Evolutionary conservation across 202 grass and related monocot genomes (phyloP).

Genomic region (Cymbopogon flexuosus): DNA sequence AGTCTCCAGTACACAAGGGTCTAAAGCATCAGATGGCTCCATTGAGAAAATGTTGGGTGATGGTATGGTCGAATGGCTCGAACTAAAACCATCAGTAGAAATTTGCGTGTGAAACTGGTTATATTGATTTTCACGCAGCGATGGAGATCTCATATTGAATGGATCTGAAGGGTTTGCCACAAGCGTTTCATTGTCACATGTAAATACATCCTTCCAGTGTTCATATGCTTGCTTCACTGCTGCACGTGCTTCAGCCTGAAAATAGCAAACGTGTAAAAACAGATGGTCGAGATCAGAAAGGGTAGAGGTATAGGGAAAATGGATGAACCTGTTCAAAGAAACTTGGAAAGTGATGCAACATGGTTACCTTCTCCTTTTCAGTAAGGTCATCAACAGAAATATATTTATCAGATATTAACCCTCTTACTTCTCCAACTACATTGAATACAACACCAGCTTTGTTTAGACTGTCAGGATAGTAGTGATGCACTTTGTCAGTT

Average conservation of each 20-base stretch:
- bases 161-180: constrained; percentile 22
- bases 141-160: constrained; percentile 36
- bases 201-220: constrained; percentile 57
- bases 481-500: constrained; percentile 61
- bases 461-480: constrained; percentile 45
- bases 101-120: constrained; percentile 43
- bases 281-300: background rate
- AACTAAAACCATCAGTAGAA: constrained; percentile 41
- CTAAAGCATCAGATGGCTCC: constrained; percentile 16
- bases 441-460: constrained; percentile 66
- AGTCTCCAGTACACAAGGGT: constrained; percentile 34
- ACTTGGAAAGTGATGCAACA: background rate
- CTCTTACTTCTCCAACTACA: constrained; percentile 70
- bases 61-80: constrained; percentile 43
- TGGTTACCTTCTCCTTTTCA: constrained; percentile 66
- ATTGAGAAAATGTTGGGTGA: constrained; percentile 62
- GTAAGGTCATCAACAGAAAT: constrained; percentile 48
- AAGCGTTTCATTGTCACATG: constrained; percentile 46
- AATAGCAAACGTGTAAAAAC: constrained; percentile 16
- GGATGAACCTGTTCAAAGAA: background rate
- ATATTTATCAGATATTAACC: constrained; percentile 54
- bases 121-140: constrained; percentile 39
- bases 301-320: background rate
- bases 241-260: constrained; percentile 58
- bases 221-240: constrained; percentile 68